Base-by-base conservation (phyloP, 2,329 filamentous ascomycete genomes). In the Sporothrix dimorphospora region DNA sequence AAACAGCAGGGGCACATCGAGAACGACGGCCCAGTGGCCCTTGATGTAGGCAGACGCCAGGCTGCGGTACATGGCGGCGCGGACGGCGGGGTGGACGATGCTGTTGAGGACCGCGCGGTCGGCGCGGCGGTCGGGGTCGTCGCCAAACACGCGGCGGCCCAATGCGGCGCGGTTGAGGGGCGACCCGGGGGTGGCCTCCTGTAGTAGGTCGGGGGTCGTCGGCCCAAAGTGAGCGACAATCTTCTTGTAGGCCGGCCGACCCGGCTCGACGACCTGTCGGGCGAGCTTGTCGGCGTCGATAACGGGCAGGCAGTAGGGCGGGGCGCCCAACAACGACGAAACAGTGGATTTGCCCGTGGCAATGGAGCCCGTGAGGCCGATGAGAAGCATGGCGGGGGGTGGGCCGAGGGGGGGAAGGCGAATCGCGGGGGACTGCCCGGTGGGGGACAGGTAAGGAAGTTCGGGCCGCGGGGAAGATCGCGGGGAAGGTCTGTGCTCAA, bases 321-420 rank as follows among this genome's bases (percentile, higher is more conserved):
- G 85, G 4, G 89, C 86, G 68, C 92, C 89, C 77, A 99, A 92
- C 77, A 97, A 87, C 51, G 87, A 86, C 38, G 96, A 97, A 71
- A 98, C 94, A 76, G 95, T 99, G 61, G 95, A 97, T 88, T 99
- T 99, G 81, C 96, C 96, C 6, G 96, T 99, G 73, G 96, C 96
- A 79, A 99, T 98, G 74, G 94, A 97, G 80, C 96, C 96, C 9
- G 96, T 99, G 34, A 99, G 89, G 72, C 96, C 96, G 77, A 99
- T 94, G 78, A 99, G 90, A 66, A 98, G 89, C 96, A 98, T 98
- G n/a, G 76, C 77, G 30, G 19, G 6, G 27, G 6, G n/a, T 3
- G 27, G 6, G 34, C 6, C 24, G 63, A 34, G 21, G 27, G 57
- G 9, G 21, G n/a, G 3, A 21, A 4, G 3, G 40, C 40, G 42